phyloP scores from a whole-genome alignment of 305 asterid genomes.

The Rubia occidens region DNA sequence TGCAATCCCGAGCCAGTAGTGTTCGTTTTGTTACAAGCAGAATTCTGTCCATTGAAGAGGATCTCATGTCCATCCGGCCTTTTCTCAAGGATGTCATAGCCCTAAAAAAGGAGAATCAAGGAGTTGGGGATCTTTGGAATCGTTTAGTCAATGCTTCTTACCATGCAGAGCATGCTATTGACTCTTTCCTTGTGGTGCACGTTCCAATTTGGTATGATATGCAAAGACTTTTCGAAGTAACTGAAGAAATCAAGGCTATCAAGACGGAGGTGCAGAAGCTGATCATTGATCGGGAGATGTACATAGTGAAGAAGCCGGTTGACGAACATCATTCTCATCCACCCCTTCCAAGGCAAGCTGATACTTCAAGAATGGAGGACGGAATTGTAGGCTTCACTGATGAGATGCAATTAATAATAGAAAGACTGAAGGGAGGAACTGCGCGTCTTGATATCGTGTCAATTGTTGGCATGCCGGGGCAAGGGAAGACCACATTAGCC shows the following conservation, averaged over 20 bases:
- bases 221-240: not conserved
- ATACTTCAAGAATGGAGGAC: not conserved
- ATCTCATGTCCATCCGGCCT: not conserved
- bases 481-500: slow-evolving; percentile 23
- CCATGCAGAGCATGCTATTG: slow-evolving; percentile 15
- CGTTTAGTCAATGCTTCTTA: slow-evolving; percentile 6
- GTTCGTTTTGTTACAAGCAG: not conserved
- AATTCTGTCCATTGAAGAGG: slow-evolving; percentile 4
- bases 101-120: not conserved
- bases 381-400: slow-evolving; percentile 27
- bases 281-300: not conserved
- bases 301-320: not conserved
- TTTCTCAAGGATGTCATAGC: not conserved
- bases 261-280: not conserved
- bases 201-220: slow-evolving; percentile 11
- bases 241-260: not conserved
- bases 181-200: not conserved
- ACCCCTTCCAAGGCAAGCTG: not conserved
- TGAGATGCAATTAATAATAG: slow-evolving; percentile 21
- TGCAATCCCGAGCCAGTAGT: not conserved
- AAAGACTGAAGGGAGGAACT: slow-evolving; percentile 19
- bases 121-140: slow-evolving; percentile 9
- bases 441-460: slow-evolving; percentile 21
- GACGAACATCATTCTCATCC: no score
- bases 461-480: slow-evolving; percentile 23